Conservation (phyloP, 345 rosid species). For the Capsella bursapastoris region DNA sequence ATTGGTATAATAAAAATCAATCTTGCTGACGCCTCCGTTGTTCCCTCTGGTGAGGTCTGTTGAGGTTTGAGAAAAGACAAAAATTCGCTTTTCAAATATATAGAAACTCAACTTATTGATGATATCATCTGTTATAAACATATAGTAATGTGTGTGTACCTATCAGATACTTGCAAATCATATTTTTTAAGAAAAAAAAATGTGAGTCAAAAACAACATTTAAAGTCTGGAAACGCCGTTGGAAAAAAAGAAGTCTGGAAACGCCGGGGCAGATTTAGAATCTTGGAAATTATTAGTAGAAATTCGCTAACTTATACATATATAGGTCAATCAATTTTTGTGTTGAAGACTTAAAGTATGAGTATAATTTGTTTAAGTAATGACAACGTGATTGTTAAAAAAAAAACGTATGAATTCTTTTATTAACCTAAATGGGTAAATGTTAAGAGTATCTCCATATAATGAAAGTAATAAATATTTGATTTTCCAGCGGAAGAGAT, state of each 20-base stretch:
- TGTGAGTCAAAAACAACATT: slow-evolving; percentile 26
- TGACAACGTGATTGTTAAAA: not conserved
- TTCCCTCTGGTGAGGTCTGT: slow-evolving; percentile 32
- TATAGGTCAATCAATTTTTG: not conserved
- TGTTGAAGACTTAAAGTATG: no score
- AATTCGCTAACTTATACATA: not conserved
- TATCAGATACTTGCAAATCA: slow-evolving; percentile 23
- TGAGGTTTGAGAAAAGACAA: slow-evolving; percentile 41
- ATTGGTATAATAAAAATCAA: not conserved
- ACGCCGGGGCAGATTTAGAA: slow-evolving; percentile 39
- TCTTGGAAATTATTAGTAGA: slow-evolving; percentile 1
- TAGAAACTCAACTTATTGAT: slow-evolving; percentile 40
- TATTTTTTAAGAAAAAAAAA: not conserved
- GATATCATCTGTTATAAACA: slow-evolving; percentile 19
- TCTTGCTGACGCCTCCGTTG: slow-evolving; percentile 15
- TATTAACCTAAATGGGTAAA: not conserved
- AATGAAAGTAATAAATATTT: not conserved
- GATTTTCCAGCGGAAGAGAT: no score
- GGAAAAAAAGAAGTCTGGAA: not conserved
- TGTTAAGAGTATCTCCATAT: not conserved
- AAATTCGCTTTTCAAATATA: not conserved
- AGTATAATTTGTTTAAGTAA: not conserved
- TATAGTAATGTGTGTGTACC: slow-evolving; percentile 19
- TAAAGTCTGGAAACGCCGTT: slow-evolving; percentile 37
- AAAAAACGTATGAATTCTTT: not conserved